These are phyloP conservation scores for Amphicarpaea edgeworthii DNA, from an alignment of 306 rosid genomes.

Conservation along the genomic window DNA sequence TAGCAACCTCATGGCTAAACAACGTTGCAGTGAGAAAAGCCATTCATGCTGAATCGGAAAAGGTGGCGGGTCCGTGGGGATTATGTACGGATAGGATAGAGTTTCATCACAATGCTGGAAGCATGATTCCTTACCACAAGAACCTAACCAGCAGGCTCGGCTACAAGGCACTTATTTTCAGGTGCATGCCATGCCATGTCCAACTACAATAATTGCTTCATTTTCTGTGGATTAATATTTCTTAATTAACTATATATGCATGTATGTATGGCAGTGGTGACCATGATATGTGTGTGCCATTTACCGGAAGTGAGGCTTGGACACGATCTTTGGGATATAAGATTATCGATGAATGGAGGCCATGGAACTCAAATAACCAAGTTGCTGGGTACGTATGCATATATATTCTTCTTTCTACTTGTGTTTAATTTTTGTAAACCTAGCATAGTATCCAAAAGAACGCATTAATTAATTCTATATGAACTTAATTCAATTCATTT, in stretches of 20 bases:
- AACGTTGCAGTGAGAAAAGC: constrained; percentile 64
- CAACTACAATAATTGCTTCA: too few relatives aligned
- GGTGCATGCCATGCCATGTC: too few relatives aligned
- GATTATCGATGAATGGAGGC: constrained; percentile 68
- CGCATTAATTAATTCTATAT: not conserved
- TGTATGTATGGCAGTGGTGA: constrained; percentile 64
- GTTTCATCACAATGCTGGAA: constrained; percentile 57
- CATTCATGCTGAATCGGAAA: constrained; percentile 66
- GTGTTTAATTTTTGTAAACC: not conserved
- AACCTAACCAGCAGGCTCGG: constrained; percentile 63
- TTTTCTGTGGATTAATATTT: too few relatives aligned
- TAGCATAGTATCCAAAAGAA: not conserved
- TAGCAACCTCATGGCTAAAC: constrained; percentile 73
- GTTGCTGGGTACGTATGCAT: constrained; percentile 70
- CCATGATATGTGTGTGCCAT: constrained; percentile 91
- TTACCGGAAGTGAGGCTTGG: constrained; percentile 82
- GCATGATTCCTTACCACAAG: constrained; percentile 81
- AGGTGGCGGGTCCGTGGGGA: constrained; percentile 64
- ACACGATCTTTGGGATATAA: constrained; percentile 70
- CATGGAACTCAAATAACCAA: constrained; percentile 65
- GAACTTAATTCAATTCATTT: not conserved
- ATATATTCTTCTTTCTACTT: too few relatives aligned
- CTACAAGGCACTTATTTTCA: constrained; percentile 67
- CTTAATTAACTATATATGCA: too few relatives aligned
- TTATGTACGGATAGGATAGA: constrained; percentile 60